Evolutionary conservation across 1,284 basidiomycete genomes (phyloP), one percentile per base, ranked within the genome.

Genomic region (Flammula alnicola): DNA sequence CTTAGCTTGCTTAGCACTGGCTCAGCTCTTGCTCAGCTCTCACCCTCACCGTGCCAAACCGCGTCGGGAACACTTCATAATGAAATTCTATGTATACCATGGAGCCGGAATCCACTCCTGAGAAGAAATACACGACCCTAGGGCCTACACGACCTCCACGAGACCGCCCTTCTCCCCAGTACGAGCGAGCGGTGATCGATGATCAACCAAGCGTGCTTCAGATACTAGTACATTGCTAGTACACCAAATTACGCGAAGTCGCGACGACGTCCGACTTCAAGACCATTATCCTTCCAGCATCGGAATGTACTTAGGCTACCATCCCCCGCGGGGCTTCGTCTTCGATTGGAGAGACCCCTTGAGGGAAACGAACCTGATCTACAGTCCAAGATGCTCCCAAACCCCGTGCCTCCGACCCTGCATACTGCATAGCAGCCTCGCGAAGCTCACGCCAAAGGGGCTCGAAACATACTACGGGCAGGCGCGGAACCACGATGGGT

Each of bases 381-480:
- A 11, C 64, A 64, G 8, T 52, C 52, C 3, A 68, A 63, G 38
- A 67, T 69, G 54, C 58, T 67, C 3, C 57, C 55, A 4, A 26
- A 42, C 7, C 43, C 55, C 16, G 32, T 54, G 10, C 49, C 54
- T 2, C n/a, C 50, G 0, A 25, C 20, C 2, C 36, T 64, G 1
- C 29, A n/a, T n/a, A n/a, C n/a, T n/a, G n/a, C n/a, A 40, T 14
- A 19, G n/a, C n/a, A n/a, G n/a, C n/a, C n/a, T n/a, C n/a, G n/a
- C n/a, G n/a, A n/a, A 42, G 16, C 50, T 68, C 16, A 52, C 62
- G 4, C 31, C 52, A 3, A 56, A 56, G 29, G 49, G 64, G 22
- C 51, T 65, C 14, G 66, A 68, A 50, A 63, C 64, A 4, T 62
- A 64, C 23, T 68, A 61, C 49, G 65, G 61, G 59, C 64, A 68